Percentiles rank a stretch among this genome's conserved stretches.
Evolutionary conservation across 768 basidiomycete genomes (phyloP).

Genomic region (Psilocybe cyanescens): DNA sequence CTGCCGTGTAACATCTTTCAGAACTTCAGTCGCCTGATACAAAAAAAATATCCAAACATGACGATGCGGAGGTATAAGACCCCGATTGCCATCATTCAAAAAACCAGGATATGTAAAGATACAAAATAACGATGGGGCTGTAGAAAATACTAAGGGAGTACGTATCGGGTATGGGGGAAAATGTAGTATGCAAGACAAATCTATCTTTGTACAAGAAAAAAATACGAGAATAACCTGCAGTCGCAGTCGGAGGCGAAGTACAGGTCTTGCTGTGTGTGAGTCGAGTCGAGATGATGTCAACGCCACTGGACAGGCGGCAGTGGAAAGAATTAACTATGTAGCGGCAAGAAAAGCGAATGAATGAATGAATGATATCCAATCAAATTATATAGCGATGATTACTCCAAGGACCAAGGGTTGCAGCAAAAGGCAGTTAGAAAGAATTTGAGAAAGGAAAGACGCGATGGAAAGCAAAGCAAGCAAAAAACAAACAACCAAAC

Average conservation of each 20-base stretch:
- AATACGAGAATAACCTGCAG: too few species aligned
- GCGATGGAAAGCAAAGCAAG: background rate
- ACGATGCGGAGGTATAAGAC: background rate
- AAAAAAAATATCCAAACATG: too few species aligned
- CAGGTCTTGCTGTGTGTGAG: too few species aligned
- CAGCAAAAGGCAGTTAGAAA: background rate
- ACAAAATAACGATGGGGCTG: too few species aligned
- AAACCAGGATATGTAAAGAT: too few species aligned
- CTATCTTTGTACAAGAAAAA: too few species aligned
- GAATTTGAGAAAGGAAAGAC: background rate
- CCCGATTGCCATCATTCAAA: background rate
- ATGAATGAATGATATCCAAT: background rate
- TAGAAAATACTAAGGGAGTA: too few species aligned
- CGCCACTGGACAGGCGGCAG: background rate
- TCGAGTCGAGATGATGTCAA: background rate
- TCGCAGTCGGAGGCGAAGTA: too few species aligned
- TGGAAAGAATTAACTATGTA: background rate
- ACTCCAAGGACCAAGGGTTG: background rate
- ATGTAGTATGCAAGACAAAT: too few species aligned
- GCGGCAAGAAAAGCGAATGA: background rate
- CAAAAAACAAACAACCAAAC: constrained; percentile 12
- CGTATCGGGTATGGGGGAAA: too few species aligned
- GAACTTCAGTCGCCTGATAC: too few species aligned
- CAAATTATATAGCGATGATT: background rate
- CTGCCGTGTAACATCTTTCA: background rate